phyloP scores from a whole-genome alignment of 2,329 filamentous ascomycete species.

The Phyllosticta ampelicida region DNA sequence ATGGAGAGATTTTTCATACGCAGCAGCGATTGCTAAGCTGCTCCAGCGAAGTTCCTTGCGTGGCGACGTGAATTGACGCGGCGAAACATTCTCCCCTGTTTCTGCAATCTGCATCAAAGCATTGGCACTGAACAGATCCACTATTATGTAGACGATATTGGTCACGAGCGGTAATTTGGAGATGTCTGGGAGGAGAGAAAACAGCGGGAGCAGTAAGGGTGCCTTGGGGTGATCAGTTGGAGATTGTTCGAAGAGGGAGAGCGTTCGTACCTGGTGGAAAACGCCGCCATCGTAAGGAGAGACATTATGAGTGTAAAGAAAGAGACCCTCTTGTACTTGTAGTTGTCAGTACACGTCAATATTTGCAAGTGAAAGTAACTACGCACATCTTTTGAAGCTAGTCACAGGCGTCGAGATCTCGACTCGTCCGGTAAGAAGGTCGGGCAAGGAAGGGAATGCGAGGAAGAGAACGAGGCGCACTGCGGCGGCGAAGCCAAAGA shows the following conservation, averaged over 20 bases:
- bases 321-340: slow-evolving; percentile 87
- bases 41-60: slow-evolving; percentile 66
- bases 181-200: slow-evolving; percentile 72
- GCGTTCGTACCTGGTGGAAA: slow-evolving; percentile 48
- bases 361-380: neutral
- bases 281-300: slow-evolving; percentile 94
- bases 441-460: slow-evolving; percentile 71
- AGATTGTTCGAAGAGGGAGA: neutral
- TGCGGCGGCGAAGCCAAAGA: slow-evolving; percentile 66
- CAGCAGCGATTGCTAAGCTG: slow-evolving; percentile 64
- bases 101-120: slow-evolving; percentile 70
- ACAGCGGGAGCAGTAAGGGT: slow-evolving; percentile 80
- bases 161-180: slow-evolving; percentile 59
- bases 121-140: slow-evolving; percentile 74
- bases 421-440: slow-evolving; percentile 78
- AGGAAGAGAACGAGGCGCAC: slow-evolving; percentile 71
- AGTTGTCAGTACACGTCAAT: slow-evolving; percentile 3
- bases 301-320: slow-evolving; percentile 90
- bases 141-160: slow-evolving; percentile 64
- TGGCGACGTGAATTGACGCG: slow-evolving; percentile 66
- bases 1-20: slow-evolving; percentile 38
- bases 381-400: slow-evolving; percentile 90
- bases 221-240: slow-evolving; percentile 45
- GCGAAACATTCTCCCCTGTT: slow-evolving; percentile 66
- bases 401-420: slow-evolving; percentile 96